Percentiles rank a stretch among this genome's conserved stretches.
These are phyloP conservation scores for Penicillium chermesinum DNA, from an alignment of 495 filamentous ascomycete species.

Conservation along the genomic window DNA sequence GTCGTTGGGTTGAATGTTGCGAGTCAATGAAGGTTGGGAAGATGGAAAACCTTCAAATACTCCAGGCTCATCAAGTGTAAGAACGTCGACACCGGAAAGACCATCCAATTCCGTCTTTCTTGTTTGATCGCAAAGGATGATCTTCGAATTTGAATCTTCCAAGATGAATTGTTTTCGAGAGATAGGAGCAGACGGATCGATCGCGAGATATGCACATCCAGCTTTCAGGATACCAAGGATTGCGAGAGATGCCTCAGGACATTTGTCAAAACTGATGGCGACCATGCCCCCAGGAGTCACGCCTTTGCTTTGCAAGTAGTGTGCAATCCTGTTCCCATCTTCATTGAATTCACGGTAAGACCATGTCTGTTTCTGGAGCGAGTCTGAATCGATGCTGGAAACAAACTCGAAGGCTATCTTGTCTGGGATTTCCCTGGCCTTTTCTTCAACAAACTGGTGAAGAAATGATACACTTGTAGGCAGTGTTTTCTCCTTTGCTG, in stretches of 20 bases:
- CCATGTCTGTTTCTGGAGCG: constrained; percentile 32
- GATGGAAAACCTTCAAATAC: constrained; percentile 18
- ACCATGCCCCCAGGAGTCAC: constrained; percentile 30
- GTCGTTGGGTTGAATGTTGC: constrained; percentile 60
- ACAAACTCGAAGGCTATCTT: constrained; percentile 42
- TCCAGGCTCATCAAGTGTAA: constrained; percentile 30
- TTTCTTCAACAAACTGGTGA: constrained; percentile 43
- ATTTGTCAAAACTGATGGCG: constrained; percentile 41
- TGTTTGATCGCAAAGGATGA: constrained; percentile 21
- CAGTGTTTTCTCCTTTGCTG: constrained; percentile 44
- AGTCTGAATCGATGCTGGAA: constrained; percentile 20
- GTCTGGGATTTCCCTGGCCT: constrained; percentile 30
- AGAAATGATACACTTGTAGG: constrained; percentile 22
- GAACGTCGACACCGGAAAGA: constrained; percentile 20
- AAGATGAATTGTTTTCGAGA: constrained; percentile 43
- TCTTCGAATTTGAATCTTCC: constrained; percentile 26
- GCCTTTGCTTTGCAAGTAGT: constrained; percentile 31
- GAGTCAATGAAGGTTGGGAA: constrained; percentile 12
- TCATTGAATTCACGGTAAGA: constrained; percentile 32
- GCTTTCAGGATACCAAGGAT: constrained; percentile 43
- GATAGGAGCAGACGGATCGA: constrained; percentile 39
- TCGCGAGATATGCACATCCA: constrained; percentile 76
- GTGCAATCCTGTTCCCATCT: constrained; percentile 35
- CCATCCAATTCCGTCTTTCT: constrained; percentile 9
- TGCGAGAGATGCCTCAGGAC: constrained; percentile 37